A percentile compares a stretch with the other conserved stretches of the same genome.
Evolutionary conservation across 2,329 filamentous ascomycete species (phyloP).

Genomic region (Dactylella cylindrospora): DNA sequence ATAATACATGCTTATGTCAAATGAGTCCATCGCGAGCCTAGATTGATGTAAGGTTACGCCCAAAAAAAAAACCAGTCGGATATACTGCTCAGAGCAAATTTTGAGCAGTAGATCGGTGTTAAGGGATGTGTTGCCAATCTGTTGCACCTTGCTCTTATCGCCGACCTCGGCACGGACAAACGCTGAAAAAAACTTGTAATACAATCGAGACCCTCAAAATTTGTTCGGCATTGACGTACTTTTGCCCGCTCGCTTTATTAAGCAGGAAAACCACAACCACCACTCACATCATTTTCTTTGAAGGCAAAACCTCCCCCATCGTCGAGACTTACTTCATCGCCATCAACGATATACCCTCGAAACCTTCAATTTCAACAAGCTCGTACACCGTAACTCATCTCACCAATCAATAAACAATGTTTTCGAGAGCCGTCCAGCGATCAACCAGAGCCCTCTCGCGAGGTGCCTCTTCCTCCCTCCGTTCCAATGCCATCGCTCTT

Average conservation of each 20-base stretch:
- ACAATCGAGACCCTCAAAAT: conserved; percentile 38
- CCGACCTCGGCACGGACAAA: conserved; percentile 41
- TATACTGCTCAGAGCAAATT: too few species aligned
- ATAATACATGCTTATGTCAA: too few species aligned
- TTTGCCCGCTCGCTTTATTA: conserved; percentile 30
- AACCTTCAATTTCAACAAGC: neutral
- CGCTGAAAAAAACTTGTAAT: conserved; percentile 3
- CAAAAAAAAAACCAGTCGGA: too few species aligned
- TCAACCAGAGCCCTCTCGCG: conserved; percentile 37
- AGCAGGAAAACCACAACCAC: conserved; percentile 24
- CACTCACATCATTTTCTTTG: conserved; percentile 5
- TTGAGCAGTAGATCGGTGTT: too few species aligned
- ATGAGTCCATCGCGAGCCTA: too few species aligned
- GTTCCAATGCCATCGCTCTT: conserved; percentile 31
- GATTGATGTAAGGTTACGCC: too few species aligned
- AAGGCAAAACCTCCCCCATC: conserved; percentile 18
- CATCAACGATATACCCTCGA: neutral
- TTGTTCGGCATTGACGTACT: conserved; percentile 41
- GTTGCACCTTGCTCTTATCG: conserved; percentile 40
- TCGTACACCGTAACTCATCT: neutral
- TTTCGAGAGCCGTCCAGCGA: conserved; percentile 34
- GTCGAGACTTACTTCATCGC: too few species aligned
- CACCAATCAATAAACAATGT: conserved; percentile 16
- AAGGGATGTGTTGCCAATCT: conserved; percentile 28
- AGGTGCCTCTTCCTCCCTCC: conserved; percentile 14